These are phyloP conservation scores for Penicillium sp. DNA, from an alignment of 2,329 filamentous ascomycete species.

Conservation along the genomic window DNA sequence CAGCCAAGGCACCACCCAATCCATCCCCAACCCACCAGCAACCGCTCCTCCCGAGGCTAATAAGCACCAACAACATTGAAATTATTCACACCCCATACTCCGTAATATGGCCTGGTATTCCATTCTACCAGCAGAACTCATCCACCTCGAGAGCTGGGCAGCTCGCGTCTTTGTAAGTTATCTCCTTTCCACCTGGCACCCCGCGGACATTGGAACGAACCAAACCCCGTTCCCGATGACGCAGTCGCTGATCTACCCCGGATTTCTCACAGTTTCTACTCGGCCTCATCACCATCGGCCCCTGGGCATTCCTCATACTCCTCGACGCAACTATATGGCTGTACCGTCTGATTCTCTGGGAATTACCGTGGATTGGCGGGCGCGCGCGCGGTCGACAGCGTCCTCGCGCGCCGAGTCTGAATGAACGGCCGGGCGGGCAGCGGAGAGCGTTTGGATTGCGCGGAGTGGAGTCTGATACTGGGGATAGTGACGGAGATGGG, in stretches of 20 bases:
- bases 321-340: conserved; percentile 63
- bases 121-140: conserved; percentile 58
- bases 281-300: conserved; percentile 57
- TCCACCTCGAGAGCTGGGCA: conserved; percentile 59
- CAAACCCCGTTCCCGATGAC: conserved; percentile 4
- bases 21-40: conserved; percentile 8
- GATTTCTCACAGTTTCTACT: conserved; percentile 52
- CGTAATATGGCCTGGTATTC: conserved; percentile 63
- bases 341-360: conserved; percentile 55
- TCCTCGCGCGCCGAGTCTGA: conserved; percentile 60
- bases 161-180: conserved; percentile 58
- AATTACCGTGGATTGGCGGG: conserved; percentile 59
- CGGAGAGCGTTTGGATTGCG: conserved; percentile 30
- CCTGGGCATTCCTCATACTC: conserved; percentile 59
- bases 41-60: conserved; percentile 6
- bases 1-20: background rate
- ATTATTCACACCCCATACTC: background rate
- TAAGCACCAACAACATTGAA: background rate
- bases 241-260: conserved; percentile 1
- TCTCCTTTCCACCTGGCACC: background rate
- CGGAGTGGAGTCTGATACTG: conserved; percentile 19
- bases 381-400: conserved; percentile 57
- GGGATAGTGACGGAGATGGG: conserved; percentile 10
- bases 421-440: conserved; percentile 53
- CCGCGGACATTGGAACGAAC: background rate